These are phyloP conservation scores for Polytolypa hystricis DNA, from an alignment of 2,329 filamentous ascomycete species.

Conservation along the genomic window DNA sequence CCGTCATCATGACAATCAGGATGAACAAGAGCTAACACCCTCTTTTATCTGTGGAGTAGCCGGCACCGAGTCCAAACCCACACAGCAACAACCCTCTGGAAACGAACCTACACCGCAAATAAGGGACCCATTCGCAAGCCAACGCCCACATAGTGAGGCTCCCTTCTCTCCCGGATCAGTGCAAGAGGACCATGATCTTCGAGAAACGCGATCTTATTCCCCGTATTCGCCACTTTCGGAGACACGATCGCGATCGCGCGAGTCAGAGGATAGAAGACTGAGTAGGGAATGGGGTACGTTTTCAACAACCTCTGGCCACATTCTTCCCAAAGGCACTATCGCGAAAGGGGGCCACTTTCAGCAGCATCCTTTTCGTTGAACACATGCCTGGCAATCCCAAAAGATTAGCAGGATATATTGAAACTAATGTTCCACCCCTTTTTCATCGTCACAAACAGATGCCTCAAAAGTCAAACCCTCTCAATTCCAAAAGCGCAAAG, in stretches of 20 bases:
- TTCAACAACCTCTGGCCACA: neutral
- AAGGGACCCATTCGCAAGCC: slow-evolving; percentile 2
- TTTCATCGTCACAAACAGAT: slow-evolving; percentile 33
- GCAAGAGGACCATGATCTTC: neutral
- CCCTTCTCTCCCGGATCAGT: neutral
- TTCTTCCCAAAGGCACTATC: no score
- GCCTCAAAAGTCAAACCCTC: slow-evolving; percentile 56
- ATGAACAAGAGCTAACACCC: no score
- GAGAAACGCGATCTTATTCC: neutral
- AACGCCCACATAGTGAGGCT: slow-evolving; percentile 2
- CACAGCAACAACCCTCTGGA: neutral
- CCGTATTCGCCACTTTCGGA: neutral
- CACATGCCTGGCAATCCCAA: neutral
- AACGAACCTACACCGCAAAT: neutral
- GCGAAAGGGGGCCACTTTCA: no score
- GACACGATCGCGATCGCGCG: neutral
- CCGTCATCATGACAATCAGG: neutral
- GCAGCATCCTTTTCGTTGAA: neutral
- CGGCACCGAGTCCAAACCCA: neutral
- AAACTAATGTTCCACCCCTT: no score
- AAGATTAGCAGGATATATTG: no score
- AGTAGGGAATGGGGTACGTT: slow-evolving; percentile 25
- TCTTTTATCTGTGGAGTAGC: no score
- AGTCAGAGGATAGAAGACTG: slow-evolving; percentile 20
- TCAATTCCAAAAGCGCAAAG: slow-evolving; percentile 59